A percentile compares a stretch with the other conserved stretches of the same genome.
Evolutionary conservation across 371 early-diverging fungal genomes (phyloP).

Genomic region (Apophysomyces trapeziformis): DNA sequence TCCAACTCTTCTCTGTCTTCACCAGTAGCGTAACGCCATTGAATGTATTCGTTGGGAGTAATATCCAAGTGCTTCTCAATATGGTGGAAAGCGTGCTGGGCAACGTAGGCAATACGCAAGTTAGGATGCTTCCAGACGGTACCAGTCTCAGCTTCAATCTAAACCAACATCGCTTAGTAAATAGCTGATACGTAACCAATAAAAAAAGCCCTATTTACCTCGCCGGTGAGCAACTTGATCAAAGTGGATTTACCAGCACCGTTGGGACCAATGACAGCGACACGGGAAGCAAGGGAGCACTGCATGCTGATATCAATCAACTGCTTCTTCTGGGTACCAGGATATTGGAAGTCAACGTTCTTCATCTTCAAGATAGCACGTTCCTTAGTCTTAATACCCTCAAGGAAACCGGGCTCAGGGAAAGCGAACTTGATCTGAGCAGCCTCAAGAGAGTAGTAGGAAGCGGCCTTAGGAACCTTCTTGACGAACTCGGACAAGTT

Average conservation of each 20-base stretch:
- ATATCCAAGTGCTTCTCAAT: constrained; percentile 70
- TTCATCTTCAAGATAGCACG: constrained; percentile 70
- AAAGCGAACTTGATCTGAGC: constrained; percentile 61
- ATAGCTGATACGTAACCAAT: not conserved
- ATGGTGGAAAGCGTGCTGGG: constrained; percentile 84
- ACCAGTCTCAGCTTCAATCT: constrained; percentile 41
- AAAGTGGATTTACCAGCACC: constrained; percentile 77
- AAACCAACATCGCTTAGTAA: not conserved
- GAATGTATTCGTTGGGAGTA: constrained; percentile 73
- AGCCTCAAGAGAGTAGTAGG: constrained; percentile 70
- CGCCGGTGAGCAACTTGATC: constrained; percentile 83
- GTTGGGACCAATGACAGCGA: constrained; percentile 75
- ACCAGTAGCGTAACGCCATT: constrained; percentile 74
- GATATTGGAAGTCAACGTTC: constrained; percentile 71
- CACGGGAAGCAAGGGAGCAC: constrained; percentile 70
- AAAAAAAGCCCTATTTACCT: constrained; percentile 13
- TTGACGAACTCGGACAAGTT: constrained; percentile 85
- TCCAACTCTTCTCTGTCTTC: constrained; percentile 70
- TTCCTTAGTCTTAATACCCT: constrained; percentile 77
- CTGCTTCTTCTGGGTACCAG: constrained; percentile 58
- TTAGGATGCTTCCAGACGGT: constrained; percentile 61
- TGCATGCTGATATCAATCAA: constrained; percentile 62
- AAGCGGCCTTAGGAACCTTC: constrained; percentile 75
- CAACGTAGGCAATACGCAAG: constrained; percentile 77
- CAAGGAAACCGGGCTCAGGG: constrained; percentile 74